Base-by-base conservation (phyloP, 2,329 filamentous ascomycete genomes). In the Epichloe glyceriae region DNA sequence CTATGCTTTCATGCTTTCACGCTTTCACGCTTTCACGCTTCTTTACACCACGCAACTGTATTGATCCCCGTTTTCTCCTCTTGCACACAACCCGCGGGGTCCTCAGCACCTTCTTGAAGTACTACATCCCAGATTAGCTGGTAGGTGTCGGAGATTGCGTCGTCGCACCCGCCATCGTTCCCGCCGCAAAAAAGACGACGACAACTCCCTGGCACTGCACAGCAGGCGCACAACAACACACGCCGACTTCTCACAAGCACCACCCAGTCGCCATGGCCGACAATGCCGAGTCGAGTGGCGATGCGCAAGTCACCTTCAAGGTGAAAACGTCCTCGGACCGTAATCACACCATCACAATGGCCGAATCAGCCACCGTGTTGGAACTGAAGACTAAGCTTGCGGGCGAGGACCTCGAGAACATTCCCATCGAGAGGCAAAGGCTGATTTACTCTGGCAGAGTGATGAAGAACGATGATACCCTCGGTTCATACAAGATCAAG, bases 381-480 rank as follows among this genome's bases (percentile, higher is more conserved):
- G 89, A 96, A 54, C 79, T 98, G 60, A 98, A 98, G 77, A 79
- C 78, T 55, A 95, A 91, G 74, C 82, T 98, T 39, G 80, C 90
- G 5, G 78, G 79, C 34, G 70, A 82, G 52, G 88, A 95, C 60
- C 88, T 84, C 63, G 91, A 94, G 67, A 85, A 95, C 66, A 82
- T 95, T 51, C 85, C 93, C 35, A 77, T 84, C 50, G 88, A 95
- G 63, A 82, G 89, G 59, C 91, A 97, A 71, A 87, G 93, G 54
- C 76, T 98, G 56, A 98, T 98, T 71, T 98, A 97, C 74, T 96
- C 91, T 5, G 93, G 93, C 49, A 85, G 91, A 54, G 91, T 98
- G 54, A 82, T 98, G 72, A 98, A 97, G 74, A 93, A 98, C 66
- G 82, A 85, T 53, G 91, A 98, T 61, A 83, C 86, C 0, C 73